These are phyloP conservation scores for Conticribra guillardii DNA, from an alignment of 108 stramenopile genomes.

Conservation along the genomic window DNA sequence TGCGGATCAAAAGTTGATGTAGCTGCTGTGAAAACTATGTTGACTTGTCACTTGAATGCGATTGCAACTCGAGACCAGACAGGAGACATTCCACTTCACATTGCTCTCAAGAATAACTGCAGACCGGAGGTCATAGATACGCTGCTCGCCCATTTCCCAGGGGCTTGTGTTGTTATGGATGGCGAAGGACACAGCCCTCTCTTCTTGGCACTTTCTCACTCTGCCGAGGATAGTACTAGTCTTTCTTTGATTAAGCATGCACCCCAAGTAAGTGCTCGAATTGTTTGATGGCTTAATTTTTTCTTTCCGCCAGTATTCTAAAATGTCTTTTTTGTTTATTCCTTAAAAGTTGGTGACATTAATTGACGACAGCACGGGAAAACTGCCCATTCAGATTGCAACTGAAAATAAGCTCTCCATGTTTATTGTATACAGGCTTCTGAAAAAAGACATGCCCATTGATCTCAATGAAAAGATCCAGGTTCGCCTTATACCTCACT, in stretches of 20 bases:
- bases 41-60: constrained; percentile 82
- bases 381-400: constrained; percentile 87
- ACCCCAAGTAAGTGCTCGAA: constrained; percentile 54
- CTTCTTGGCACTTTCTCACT: constrained; percentile 74
- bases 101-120: constrained; percentile 82
- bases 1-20: constrained; percentile 87
- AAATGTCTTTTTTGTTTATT: not conserved
- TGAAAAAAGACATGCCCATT: constrained; percentile 88
- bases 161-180: constrained; percentile 74
- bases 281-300: not conserved
- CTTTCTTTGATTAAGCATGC: constrained; percentile 85
- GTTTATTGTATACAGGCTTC: constrained; percentile 84
- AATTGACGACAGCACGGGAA: constrained; percentile 72
- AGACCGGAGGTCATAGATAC: constrained; percentile 73
- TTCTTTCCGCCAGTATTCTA: too few species aligned
- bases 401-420: constrained; percentile 86
- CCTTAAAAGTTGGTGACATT: constrained; percentile 60
- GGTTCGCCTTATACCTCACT: constrained; percentile 83
- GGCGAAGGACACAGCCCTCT: constrained; percentile 85
- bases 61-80: constrained; percentile 81
- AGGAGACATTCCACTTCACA: constrained; percentile 84
- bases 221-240: constrained; percentile 82
- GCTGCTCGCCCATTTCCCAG: constrained; percentile 79
- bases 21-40: constrained; percentile 85
- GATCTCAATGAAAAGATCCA: constrained; percentile 87